Conservation (phyloP, 179 eudicot species). For the Nepenthes alata region DNA sequence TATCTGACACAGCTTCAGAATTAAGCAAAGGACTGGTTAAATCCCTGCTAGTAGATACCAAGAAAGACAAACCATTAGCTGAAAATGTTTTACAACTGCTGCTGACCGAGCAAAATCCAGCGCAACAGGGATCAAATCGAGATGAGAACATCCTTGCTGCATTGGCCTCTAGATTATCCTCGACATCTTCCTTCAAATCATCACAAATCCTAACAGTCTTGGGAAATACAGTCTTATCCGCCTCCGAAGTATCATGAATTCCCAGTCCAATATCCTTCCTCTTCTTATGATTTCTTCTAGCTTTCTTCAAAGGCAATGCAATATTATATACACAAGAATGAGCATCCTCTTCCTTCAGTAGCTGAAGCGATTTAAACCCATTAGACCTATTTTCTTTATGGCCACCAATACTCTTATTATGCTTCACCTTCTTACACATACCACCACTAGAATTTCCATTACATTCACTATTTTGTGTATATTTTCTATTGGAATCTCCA, state of each 20-base stretch:
- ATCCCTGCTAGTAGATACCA: slow-evolving; percentile 17
- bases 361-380: slow-evolving; percentile 20
- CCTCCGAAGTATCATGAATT: slow-evolving; percentile 18
- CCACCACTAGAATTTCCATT: slow-evolving; percentile 14
- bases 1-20: slow-evolving; percentile 28
- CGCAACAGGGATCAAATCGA: slow-evolving; percentile 84
- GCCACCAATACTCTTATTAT: slow-evolving; percentile 17
- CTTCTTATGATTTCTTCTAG: slow-evolving; percentile 27
- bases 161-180: slow-evolving; percentile 85
- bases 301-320: slow-evolving; percentile 30
- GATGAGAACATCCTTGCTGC: slow-evolving; percentile 99
- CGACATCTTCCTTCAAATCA: slow-evolving; percentile 49
- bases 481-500: slow-evolving; percentile 3
- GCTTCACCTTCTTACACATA: slow-evolving; percentile 18
- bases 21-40: slow-evolving; percentile 18
- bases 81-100: slow-evolving; percentile 25
- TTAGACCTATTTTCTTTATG: slow-evolving; percentile 19
- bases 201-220: slow-evolving; percentile 17
- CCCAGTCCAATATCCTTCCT: slow-evolving; percentile 24
- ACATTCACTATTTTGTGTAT: slow-evolving; percentile 8
- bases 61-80: slow-evolving; percentile 24
- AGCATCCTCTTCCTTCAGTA: slow-evolving; percentile 30
- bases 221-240: slow-evolving; percentile 26
- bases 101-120: slow-evolving; percentile 41
- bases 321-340: slow-evolving; percentile 26